These are phyloP conservation scores for Trebouxia sp. DNA, from an alignment of 139 green algal genomes.

Conservation along the genomic window DNA sequence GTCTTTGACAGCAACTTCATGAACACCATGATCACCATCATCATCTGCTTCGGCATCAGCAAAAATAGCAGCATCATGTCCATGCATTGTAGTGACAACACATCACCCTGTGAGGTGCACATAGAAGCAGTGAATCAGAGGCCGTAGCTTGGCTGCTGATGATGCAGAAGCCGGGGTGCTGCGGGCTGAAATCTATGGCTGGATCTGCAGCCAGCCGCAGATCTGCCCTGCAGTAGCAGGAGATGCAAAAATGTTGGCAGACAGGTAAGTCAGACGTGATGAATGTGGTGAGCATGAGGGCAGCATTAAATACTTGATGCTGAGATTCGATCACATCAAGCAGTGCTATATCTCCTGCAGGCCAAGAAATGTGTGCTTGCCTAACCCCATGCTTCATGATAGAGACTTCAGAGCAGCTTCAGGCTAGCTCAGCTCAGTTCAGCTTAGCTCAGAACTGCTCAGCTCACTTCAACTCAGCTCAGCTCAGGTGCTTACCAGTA, in stretches of 20 bases:
- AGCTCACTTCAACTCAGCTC: background rate
- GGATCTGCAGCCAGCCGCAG: background rate
- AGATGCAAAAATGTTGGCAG: too few relatives aligned
- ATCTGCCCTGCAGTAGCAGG: background rate
- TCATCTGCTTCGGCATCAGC: background rate
- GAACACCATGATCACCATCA: too few relatives aligned
- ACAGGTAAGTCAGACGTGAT: too few relatives aligned
- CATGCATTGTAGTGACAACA: background rate
- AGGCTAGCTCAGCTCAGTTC: background rate
- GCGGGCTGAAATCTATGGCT: background rate
- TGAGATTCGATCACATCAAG: too few relatives aligned
- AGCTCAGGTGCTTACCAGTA: background rate
- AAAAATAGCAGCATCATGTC: too few relatives aligned
- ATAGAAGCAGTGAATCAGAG: background rate
- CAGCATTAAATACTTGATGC: too few relatives aligned
- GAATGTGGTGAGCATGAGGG: too few relatives aligned
- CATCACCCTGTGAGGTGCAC: background rate
- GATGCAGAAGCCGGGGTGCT: background rate
- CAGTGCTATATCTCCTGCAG: too few relatives aligned
- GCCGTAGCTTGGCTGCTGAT: background rate
- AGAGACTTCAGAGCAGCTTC: too few relatives aligned
- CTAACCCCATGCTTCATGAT: too few relatives aligned
- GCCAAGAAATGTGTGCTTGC: too few relatives aligned
- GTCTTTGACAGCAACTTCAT: too few relatives aligned
- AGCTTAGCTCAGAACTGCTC: background rate